Conservation (phyloP, 306 rosid species). For the Corylus avellana region DNA sequence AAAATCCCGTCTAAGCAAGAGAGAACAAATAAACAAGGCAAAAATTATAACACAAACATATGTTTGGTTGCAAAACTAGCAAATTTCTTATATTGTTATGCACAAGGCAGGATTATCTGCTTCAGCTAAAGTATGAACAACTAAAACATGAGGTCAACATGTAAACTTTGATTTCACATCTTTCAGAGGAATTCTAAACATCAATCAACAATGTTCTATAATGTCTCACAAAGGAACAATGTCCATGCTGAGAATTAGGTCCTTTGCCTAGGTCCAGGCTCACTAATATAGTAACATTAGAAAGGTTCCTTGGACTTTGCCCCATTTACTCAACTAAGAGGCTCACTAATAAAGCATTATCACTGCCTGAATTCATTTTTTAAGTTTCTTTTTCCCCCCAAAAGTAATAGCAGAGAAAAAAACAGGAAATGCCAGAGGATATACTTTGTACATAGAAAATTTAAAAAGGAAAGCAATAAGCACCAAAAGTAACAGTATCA, state of each 20-base stretch:
- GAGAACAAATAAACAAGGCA: not conserved
- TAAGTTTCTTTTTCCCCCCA: no score
- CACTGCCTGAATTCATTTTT: not conserved
- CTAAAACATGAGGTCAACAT: not conserved
- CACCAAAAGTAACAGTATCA: not conserved
- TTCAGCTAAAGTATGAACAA: not conserved
- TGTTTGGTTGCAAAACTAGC: not conserved
- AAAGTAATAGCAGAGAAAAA: no score
- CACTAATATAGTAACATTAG: not conserved
- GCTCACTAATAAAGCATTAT: not conserved
- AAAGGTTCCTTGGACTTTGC: not conserved
- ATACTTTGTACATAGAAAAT: not conserved
- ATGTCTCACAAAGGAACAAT: not conserved
- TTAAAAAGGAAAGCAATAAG: not conserved
- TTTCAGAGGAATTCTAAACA: not conserved
- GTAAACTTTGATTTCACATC: not conserved
- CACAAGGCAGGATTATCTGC: no score
- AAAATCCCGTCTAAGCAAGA: not conserved
- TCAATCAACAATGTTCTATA: not conserved
- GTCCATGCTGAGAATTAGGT: not conserved
- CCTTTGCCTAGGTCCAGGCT: constrained; percentile 1
- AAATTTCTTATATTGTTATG: not conserved
- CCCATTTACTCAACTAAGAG: not conserved
- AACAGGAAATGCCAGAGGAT: not conserved
- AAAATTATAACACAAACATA: not conserved